Evolutionary conservation across 176 grass and related monocot genomes (phyloP).

Genomic region (Elymus sibiricus): DNA sequence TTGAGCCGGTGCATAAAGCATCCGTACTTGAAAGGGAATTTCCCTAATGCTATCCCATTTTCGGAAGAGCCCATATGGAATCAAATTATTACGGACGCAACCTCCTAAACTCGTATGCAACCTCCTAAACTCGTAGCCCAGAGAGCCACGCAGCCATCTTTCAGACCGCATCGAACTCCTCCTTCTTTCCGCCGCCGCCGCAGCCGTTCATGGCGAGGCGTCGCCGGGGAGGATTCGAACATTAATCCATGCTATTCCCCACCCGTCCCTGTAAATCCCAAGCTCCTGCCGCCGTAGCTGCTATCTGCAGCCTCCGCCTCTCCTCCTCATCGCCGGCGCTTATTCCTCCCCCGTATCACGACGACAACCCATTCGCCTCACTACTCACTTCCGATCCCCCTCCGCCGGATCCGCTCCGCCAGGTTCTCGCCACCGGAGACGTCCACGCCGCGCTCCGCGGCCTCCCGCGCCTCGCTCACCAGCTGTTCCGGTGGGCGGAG

Average conservation of each 20-base stretch:
- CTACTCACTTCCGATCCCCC: constrained; percentile 25
- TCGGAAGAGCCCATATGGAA: background rate
- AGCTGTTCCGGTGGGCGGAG: constrained; percentile 86
- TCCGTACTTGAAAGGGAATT: background rate
- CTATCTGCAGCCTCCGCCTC: constrained; percentile 28
- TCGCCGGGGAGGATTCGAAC: constrained; percentile 17
- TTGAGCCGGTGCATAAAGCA: background rate
- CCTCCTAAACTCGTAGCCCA: background rate
- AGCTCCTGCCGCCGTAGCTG: constrained; percentile 32
- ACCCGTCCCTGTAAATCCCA: constrained; percentile 36
- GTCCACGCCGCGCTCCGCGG: constrained; percentile 24
- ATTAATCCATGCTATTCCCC: constrained; percentile 49
- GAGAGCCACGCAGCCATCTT: constrained; percentile 19
- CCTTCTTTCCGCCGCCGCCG: constrained; percentile 1
- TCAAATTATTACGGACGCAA: background rate
- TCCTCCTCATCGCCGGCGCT: constrained; percentile 9
- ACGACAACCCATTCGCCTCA: constrained; percentile 19
- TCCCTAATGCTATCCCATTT: background rate
- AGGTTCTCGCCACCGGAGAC: constrained; percentile 48
- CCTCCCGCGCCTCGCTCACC: constrained; percentile 19
- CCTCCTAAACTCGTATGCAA: background rate
- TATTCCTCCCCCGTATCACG: background rate
- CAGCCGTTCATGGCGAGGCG: constrained; percentile 45
- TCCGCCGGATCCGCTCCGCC: constrained; percentile 33
- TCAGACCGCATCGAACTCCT: constrained; percentile 23